These are phyloP conservation scores for Nicotiana attenuata DNA, from an alignment of 257 asterid species.

Conservation along the genomic window DNA sequence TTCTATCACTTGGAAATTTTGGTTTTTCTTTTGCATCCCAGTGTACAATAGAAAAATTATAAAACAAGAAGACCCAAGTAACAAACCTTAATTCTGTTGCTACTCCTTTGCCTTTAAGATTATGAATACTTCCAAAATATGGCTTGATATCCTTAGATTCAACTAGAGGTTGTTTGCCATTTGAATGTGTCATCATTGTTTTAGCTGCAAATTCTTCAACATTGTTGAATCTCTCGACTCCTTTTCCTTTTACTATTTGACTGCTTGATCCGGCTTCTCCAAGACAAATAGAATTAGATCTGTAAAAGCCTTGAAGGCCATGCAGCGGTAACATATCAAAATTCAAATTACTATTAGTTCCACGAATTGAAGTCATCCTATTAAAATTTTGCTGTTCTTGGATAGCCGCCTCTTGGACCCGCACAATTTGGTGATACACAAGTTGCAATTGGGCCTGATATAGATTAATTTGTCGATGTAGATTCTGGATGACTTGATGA, in stretches of 20 bases:
- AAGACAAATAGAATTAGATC: not conserved
- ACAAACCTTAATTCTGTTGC: too few relatives aligned
- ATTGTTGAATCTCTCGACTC: too few relatives aligned
- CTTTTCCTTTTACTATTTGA: not conserved
- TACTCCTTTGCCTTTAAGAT: not conserved
- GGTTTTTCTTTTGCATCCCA: too few relatives aligned
- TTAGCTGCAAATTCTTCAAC: not conserved
- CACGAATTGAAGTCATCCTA: not conserved
- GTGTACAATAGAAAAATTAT: too few relatives aligned
- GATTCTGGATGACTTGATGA: not conserved
- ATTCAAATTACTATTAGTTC: not conserved
- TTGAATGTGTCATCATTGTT: not conserved
- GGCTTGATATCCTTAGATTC: not conserved
- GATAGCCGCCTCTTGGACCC: not conserved
- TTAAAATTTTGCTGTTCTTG: not conserved
- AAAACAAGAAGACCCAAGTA: too few relatives aligned
- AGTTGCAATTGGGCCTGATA: slow-evolving; percentile 8
- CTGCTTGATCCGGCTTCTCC: not conserved
- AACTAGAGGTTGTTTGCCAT: not conserved
- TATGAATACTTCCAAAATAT: too few relatives aligned
- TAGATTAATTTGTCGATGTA: not conserved
- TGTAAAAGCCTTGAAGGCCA: not conserved
- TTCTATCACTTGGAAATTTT: too few relatives aligned
- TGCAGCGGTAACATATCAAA: not conserved
- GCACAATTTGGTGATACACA: not conserved